Evolutionary conservation across 495 filamentous ascomycete species (phyloP), one percentile per base, ranked within the genome.

Genomic region (Amniculicola lignicola): DNA sequence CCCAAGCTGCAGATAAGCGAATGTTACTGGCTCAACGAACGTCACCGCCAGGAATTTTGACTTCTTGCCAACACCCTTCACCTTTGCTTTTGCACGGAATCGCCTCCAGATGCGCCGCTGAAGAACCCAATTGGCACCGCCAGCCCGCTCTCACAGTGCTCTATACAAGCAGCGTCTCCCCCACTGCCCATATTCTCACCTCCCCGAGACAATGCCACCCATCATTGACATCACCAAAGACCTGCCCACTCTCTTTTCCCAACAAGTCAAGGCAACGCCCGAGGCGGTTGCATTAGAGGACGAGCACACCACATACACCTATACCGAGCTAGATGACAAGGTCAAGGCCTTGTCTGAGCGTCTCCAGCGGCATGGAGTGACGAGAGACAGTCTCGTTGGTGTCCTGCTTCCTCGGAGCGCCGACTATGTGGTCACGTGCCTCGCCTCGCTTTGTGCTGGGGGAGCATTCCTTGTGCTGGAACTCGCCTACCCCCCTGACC

Each of bases 391-490:
- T 27, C 73, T 84, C 18, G 84, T 86, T 25, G 84, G 84, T 21
- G 78, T 87, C 41, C 71, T 87, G 15, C 70, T 87, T 48, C 82
- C 81, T 28, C 78, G 84, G 4, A 84, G 81, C 58, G 82, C 83
- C 16, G 72, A 86, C 65, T 86, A 86, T 65, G 82, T 87, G 59
- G 82, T 87, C 68, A 79, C 82, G 21, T 86, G 82, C 64, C 71
- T 87, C 35, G 83, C 83, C 22, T 79, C 80, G 4, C 76, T 86
- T 36, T 79, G 82, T 24, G 83, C 84, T 1, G 83, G 83, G 18
- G 84, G 83, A 23, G 82, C 83, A n/a, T 87, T 86, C 56, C 74
- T 87, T 0, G 82, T 86, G 9, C 77, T 86, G 0, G 84, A 87
- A 63, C 74, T 86, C 18, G 84, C 83, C 23, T 87, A 87, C 61